Evolutionary conservation across 1,284 basidiomycete genomes (phyloP).

Genomic region (Cryptococcus hybrid): DNA sequence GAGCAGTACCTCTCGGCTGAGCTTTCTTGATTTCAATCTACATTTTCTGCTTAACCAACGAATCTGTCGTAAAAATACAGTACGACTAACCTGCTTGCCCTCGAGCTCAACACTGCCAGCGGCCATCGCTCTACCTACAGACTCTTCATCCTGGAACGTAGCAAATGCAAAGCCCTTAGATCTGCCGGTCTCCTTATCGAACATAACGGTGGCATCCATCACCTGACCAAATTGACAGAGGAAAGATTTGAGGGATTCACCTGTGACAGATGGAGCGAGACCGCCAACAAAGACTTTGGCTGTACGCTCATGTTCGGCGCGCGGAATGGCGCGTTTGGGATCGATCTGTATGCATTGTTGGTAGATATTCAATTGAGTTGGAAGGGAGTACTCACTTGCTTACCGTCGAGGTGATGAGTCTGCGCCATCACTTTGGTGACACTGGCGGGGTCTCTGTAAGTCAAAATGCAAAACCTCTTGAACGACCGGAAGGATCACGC

Average conservation of each 20-base stretch:
- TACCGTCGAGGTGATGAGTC: constrained; percentile 89
- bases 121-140: constrained; percentile 78
- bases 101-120: constrained; percentile 85
- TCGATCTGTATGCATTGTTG: constrained; percentile 73
- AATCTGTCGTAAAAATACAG: not conserved
- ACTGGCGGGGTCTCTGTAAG: constrained; percentile 79
- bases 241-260: constrained; percentile 87
- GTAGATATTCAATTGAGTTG: not conserved
- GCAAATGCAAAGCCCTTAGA: constrained; percentile 99
- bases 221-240: constrained; percentile 88
- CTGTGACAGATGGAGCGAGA: constrained; percentile 85
- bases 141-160: constrained; percentile 81
- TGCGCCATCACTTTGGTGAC: constrained; percentile 86
- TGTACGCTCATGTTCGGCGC: constrained; percentile 87
- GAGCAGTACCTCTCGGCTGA: constrained; percentile 63
- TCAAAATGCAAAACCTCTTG: constrained; percentile 93
- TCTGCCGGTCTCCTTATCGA: constrained; percentile 91
- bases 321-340: constrained; percentile 96
- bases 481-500: constrained; percentile 86
- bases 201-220: constrained; percentile 97
- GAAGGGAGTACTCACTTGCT: constrained; percentile 68
- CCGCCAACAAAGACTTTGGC: constrained; percentile 96
- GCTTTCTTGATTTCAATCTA: constrained; percentile 95
- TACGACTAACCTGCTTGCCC: constrained; percentile 74
- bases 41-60: not conserved